Conservation (phyloP, 139 green algal genomes). For the Auxenochlorella pyrenoidosa region DNA sequence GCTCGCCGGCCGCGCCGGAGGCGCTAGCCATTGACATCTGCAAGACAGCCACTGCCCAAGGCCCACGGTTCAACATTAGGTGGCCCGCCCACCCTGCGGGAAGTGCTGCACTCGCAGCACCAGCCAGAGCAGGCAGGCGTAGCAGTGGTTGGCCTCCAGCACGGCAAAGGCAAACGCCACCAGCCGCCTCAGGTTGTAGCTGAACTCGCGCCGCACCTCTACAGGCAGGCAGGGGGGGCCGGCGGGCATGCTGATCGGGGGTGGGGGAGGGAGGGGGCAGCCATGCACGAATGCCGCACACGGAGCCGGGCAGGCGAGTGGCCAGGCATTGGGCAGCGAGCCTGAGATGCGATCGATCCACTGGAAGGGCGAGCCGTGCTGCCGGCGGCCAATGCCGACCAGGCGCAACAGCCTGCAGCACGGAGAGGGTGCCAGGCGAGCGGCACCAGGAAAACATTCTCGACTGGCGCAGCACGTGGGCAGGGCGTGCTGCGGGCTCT, state of each 20-base stretch:
- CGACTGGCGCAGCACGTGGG: background rate
- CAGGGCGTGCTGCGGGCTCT: conserved; percentile 2
- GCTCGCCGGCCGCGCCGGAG: background rate
- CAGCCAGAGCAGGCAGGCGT: conserved; percentile 36
- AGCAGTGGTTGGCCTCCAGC: conserved; percentile 23
- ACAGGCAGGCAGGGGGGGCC: background rate
- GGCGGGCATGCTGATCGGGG: background rate
- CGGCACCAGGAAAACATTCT: background rate
- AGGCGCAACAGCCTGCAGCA: conserved; percentile 26
- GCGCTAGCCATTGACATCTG: background rate
- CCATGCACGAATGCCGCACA: background rate
- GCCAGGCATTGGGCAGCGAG: background rate
- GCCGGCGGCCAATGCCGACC: conserved; percentile 10
- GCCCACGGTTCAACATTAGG: no score
- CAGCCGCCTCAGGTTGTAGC: conserved; percentile 10
- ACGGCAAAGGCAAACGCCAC: conserved; percentile 2
- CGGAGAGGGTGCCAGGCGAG: background rate
- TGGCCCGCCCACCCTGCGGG: conserved; percentile 4
- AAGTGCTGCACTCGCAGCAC: conserved; percentile 27
- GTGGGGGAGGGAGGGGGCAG: background rate
- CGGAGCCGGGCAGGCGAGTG: background rate
- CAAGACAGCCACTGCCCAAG: no score
- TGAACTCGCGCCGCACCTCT: conserved; percentile 30
- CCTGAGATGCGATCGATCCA: conserved; percentile 5
- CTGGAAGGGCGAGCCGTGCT: conserved; percentile 21